These are phyloP conservation scores for Drosera capensis DNA, from an alignment of 148 eudicot species.

Conservation along the genomic window DNA sequence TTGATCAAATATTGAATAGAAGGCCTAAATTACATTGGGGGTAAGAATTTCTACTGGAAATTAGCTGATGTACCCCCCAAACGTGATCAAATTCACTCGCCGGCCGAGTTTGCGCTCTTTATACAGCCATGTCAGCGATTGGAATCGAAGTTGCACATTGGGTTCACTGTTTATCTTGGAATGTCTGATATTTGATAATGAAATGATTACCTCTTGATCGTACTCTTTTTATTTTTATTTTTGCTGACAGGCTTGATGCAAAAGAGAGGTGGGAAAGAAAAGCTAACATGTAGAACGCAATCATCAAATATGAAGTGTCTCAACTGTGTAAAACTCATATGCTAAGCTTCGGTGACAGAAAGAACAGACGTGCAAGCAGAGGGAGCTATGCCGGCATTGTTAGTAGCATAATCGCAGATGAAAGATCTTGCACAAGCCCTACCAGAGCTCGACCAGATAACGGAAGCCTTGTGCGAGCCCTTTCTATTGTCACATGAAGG, in stretches of 20 bases:
- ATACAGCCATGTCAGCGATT: no score
- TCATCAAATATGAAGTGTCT: background rate
- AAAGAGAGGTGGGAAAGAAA: constrained; percentile 86
- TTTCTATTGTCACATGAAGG: no score
- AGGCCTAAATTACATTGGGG: constrained; percentile 56
- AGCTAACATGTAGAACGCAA: constrained; percentile 53
- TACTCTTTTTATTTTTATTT: background rate
- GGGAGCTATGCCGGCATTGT: no score
- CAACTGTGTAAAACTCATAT: background rate
- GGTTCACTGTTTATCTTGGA: background rate
- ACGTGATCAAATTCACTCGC: background rate
- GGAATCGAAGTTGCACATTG: no score
- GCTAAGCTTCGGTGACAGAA: background rate
- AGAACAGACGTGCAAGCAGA: no score
- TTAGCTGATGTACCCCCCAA: background rate
- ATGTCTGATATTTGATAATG: background rate
- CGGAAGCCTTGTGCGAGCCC: no score
- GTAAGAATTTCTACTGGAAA: constrained; percentile 13
- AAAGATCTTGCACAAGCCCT: no score
- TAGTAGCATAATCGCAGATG: no score
- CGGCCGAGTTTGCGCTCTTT: no score
- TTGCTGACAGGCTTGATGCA: constrained; percentile 40
- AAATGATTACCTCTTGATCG: no score
- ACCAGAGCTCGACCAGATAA: no score
- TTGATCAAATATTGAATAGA: constrained; percentile 25